phyloP scores from a whole-genome alignment of 345 rosid genomes.

The Linum usitatissimum region DNA sequence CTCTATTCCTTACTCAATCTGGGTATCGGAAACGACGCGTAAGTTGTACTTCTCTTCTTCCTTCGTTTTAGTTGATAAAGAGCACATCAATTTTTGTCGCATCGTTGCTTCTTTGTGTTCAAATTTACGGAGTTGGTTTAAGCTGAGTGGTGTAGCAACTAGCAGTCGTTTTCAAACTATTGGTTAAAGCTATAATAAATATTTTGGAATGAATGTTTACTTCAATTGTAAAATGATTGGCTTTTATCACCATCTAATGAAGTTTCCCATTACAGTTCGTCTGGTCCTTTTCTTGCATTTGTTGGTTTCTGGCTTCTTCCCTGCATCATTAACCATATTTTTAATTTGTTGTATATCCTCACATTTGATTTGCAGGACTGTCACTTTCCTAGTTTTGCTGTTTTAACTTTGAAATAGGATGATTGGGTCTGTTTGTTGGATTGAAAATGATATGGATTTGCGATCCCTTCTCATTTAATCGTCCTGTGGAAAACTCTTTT shows the following conservation, averaged over 20 bases:
- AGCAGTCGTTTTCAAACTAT: background rate
- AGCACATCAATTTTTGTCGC: background rate
- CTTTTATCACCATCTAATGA: background rate
- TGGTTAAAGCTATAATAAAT: background rate
- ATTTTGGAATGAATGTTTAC: background rate
- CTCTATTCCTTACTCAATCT: constrained; percentile 88
- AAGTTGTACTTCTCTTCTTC: constrained; percentile 19
- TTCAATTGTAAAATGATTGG: background rate
- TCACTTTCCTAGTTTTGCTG: constrained; percentile 33
- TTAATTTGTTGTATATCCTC: background rate
- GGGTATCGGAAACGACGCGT: constrained; percentile 83
- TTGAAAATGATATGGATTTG: background rate
- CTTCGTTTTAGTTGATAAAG: background rate
- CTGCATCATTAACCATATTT: background rate
- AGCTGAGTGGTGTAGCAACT: background rate
- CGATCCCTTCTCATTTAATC: constrained; percentile 1
- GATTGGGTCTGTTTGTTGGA: background rate
- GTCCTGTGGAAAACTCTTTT: too few species aligned
- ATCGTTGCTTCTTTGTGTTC: too few species aligned
- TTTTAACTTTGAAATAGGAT: constrained; percentile 14
- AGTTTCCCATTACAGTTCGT: constrained; percentile 9
- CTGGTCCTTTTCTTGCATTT: constrained; percentile 14
- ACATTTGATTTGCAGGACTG: constrained; percentile 12
- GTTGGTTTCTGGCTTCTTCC: constrained; percentile 8
- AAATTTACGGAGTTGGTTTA: too few species aligned